phyloP scores from a whole-genome alignment of 2,329 filamentous ascomycete species.

The Pleoardoris graminearum region DNA sequence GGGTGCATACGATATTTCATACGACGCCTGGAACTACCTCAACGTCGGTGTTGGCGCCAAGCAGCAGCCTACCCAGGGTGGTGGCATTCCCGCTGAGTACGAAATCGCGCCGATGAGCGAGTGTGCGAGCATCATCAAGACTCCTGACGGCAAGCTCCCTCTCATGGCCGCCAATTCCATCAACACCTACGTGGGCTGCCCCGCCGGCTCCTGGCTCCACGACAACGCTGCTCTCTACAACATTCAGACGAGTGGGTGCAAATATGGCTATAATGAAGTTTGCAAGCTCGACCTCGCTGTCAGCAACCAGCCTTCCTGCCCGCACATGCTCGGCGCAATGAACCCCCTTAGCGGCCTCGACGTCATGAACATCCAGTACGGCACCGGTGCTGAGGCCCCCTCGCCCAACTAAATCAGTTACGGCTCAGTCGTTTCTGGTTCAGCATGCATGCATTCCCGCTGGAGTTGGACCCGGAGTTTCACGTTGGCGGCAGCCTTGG shows the following conservation, averaged over 20 bases:
- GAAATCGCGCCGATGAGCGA: conserved; percentile 53
- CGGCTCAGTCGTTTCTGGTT: background rate
- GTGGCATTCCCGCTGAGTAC: conserved; percentile 57
- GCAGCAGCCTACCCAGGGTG: conserved; percentile 52
- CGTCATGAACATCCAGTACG: conserved; percentile 32
- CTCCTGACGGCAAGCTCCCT: conserved; percentile 18
- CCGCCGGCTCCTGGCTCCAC: conserved; percentile 13
- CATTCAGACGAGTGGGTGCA: conserved; percentile 53
- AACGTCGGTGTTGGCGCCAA: conserved; percentile 55
- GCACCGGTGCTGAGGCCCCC: conserved; percentile 19
- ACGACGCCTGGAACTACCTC: conserved; percentile 66
- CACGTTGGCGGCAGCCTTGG: background rate
- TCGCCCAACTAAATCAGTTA: background rate
- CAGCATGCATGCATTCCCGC: background rate
- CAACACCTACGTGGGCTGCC: conserved; percentile 19
- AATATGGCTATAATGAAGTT: conserved; percentile 32
- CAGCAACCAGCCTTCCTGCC: conserved; percentile 33
- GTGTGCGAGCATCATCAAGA: conserved; percentile 55
- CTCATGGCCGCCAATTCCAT: conserved; percentile 22
- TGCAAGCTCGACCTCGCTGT: conserved; percentile 30
- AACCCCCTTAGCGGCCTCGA: conserved; percentile 17
- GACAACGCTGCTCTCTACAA: conserved; percentile 45
- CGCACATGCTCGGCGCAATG: conserved; percentile 27
- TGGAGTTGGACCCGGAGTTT: conserved; percentile 1
- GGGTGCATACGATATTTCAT: conserved; percentile 63